Percentiles rank a stretch among this genome's conserved stretches.
These are phyloP conservation scores for Pelargonium exstipulatum DNA, from an alignment of 441 rosid species.

Conservation along the genomic window DNA sequence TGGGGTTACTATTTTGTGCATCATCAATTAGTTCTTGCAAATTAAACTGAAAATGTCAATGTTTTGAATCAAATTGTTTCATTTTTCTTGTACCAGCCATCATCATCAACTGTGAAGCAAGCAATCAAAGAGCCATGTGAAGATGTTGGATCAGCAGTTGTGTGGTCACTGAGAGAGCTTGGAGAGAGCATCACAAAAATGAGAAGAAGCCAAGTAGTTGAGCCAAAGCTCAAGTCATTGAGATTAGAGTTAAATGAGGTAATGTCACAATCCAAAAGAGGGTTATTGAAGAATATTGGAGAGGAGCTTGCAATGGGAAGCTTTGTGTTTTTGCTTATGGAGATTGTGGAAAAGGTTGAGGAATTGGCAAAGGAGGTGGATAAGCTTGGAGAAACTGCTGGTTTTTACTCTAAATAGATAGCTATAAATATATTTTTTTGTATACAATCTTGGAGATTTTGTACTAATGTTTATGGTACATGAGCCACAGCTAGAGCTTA, in stretches of 20 bases:
- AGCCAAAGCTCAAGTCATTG: constrained; percentile 38
- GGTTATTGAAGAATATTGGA: constrained; percentile 10
- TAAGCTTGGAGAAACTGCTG: constrained; percentile 45
- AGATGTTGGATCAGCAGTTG: constrained; percentile 32
- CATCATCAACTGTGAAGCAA: constrained; percentile 22
- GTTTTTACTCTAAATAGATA: constrained; percentile 24
- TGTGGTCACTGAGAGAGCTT: constrained; percentile 43
- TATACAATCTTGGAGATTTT: too few relatives aligned
- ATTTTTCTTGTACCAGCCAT: constrained; percentile 19
- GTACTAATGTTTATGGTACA: too few relatives aligned
- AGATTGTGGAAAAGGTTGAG: constrained; percentile 46
- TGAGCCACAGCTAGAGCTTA: too few relatives aligned
- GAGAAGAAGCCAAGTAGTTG: constrained; percentile 36
- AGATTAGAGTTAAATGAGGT: constrained; percentile 33
- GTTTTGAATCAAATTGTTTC: too few relatives aligned
- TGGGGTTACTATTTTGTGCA: too few relatives aligned
- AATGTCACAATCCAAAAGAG: constrained; percentile 11
- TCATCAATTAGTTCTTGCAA: too few relatives aligned
- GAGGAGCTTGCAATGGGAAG: constrained; percentile 41
- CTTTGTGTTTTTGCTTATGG: constrained; percentile 37
- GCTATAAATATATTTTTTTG: too few relatives aligned
- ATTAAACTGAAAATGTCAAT: too few relatives aligned
- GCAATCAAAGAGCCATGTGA: constrained; percentile 40
- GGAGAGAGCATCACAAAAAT: constrained; percentile 46
- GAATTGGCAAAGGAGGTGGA: constrained; percentile 46